phyloP scores from a whole-genome alignment of 139 green algal species.

The Pseudopediastrum boryanum region DNA sequence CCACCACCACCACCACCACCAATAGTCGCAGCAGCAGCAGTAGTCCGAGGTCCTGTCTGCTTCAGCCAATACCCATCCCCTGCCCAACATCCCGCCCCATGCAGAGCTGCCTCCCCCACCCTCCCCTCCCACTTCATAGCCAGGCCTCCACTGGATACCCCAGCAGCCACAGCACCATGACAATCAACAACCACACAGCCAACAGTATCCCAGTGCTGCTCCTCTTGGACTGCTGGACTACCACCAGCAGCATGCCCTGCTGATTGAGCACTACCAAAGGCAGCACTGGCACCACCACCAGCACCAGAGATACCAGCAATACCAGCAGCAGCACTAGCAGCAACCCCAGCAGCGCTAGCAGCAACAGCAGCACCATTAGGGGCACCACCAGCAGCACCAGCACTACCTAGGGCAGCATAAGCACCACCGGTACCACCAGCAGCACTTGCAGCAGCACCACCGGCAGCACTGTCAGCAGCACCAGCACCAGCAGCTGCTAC shows the following conservation, averaged over 20 bases:
- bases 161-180: conserved; percentile 60
- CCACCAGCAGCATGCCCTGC: neutral
- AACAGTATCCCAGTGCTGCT: conserved; percentile 66
- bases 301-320: neutral
- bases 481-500: neutral
- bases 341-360: conserved; percentile 7
- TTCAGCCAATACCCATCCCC: conserved; percentile 18
- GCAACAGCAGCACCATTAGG: neutral
- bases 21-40: no score
- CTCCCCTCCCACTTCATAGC: conserved; percentile 77
- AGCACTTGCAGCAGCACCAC: conserved; percentile 8
- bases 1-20: no score
- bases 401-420: neutral
- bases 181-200: conserved; percentile 69
- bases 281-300: neutral
- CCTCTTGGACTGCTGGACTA: neutral
- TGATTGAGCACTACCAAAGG: conserved; percentile 5
- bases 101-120: conserved; percentile 83
- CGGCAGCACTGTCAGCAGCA: conserved; percentile 21
- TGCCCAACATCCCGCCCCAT: conserved; percentile 84
- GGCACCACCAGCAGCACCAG: neutral
- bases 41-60: no score
- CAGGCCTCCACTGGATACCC: conserved; percentile 86
- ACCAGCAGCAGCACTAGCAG: conserved; percentile 18
- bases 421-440: neutral